phyloP scores from a whole-genome alignment of 73 alveolate species.

The Effrenium voratum region DNA sequence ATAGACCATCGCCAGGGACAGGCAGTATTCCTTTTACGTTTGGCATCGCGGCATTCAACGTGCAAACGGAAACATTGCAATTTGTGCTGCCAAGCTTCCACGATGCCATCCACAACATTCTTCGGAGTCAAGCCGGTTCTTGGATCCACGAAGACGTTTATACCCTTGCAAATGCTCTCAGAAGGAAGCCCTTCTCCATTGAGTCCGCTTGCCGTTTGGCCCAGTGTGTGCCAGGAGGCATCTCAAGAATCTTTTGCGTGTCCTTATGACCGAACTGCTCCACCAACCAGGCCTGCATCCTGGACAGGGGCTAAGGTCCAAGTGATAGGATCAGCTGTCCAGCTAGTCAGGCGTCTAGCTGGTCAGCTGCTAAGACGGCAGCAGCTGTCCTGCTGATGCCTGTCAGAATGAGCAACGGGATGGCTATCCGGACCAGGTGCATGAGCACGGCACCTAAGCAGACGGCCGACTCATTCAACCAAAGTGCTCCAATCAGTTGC shows the following conservation, averaged over 20 bases:
- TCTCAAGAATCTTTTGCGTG: slow-evolving; percentile 23
- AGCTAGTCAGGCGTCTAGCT: too few species aligned
- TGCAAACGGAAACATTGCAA: too few species aligned
- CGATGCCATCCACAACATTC: slow-evolving; percentile 76
- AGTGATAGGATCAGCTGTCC: too few species aligned
- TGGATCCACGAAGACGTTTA: not conserved
- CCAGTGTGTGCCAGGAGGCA: slow-evolving; percentile 4
- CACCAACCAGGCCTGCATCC: slow-evolving; percentile 79
- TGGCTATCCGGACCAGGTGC: slow-evolving; percentile 83
- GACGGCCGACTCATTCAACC: not conserved
- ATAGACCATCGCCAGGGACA: slow-evolving; percentile 63
- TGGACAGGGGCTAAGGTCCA: not conserved
- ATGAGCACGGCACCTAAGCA: slow-evolving; percentile 37
- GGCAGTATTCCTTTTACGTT: slow-evolving; percentile 61
- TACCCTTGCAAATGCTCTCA: too few species aligned
- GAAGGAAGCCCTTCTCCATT: not conserved
- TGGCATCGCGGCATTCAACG: too few species aligned
- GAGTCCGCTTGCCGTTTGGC: not conserved
- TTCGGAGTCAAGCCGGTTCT: slow-evolving; percentile 77
- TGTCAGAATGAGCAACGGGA: slow-evolving; percentile 44
- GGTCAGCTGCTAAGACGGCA: too few species aligned
- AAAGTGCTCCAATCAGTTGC: not conserved
- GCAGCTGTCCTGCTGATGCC: slow-evolving; percentile 36
- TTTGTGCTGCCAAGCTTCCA: not conserved
- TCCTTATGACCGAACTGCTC: slow-evolving; percentile 52